A percentile compares a stretch with the other conserved stretches of the same genome.
Conservation (phyloP, 805 yeast genomes). For the Geotrichum ghanense region DNA sequence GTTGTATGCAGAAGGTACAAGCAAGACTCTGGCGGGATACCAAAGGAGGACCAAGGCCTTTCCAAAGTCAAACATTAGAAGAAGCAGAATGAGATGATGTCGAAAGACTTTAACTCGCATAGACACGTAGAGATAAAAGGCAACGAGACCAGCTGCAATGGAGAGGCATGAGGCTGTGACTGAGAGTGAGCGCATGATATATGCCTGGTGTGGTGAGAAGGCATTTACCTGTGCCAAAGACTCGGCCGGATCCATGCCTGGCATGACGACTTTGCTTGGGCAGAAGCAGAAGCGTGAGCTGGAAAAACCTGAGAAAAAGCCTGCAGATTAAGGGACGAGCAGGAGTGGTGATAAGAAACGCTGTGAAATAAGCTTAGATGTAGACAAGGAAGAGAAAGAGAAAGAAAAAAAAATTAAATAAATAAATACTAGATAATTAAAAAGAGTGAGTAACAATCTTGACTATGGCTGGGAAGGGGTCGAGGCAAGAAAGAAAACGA, state of each 20-base stretch:
- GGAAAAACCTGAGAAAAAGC: too few relatives aligned
- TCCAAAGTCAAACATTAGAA: slow-evolving; percentile 62
- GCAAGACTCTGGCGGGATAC: slow-evolving; percentile 51
- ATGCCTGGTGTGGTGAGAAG: slow-evolving; percentile 14
- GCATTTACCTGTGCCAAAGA: slow-evolving; percentile 5
- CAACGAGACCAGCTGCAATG: slow-evolving; percentile 41
- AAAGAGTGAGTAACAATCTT: too few relatives aligned
- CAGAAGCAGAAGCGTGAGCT: too few relatives aligned
- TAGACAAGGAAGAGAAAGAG: too few relatives aligned
- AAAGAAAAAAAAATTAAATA: too few relatives aligned
- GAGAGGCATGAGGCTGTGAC: slow-evolving; percentile 40
- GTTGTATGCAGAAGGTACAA: slow-evolving; percentile 34
- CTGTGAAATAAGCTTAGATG: too few relatives aligned
- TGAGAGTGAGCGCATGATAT: slow-evolving; percentile 30
- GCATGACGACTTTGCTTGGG: neutral
- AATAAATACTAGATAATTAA: too few relatives aligned
- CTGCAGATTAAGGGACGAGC: too few relatives aligned
- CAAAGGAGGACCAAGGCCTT: slow-evolving; percentile 60
- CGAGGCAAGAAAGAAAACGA: too few relatives aligned
- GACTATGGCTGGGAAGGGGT: too few relatives aligned
- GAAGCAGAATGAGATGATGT: slow-evolving; percentile 49
- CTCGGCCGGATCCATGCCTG: neutral
- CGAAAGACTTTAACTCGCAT: slow-evolving; percentile 20
- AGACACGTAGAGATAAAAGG: slow-evolving; percentile 41
- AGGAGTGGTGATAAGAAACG: too few relatives aligned